phyloP scores from a whole-genome alignment of 2,329 filamentous ascomycete species.

The Neopestalotiopsis sp. region DNA sequence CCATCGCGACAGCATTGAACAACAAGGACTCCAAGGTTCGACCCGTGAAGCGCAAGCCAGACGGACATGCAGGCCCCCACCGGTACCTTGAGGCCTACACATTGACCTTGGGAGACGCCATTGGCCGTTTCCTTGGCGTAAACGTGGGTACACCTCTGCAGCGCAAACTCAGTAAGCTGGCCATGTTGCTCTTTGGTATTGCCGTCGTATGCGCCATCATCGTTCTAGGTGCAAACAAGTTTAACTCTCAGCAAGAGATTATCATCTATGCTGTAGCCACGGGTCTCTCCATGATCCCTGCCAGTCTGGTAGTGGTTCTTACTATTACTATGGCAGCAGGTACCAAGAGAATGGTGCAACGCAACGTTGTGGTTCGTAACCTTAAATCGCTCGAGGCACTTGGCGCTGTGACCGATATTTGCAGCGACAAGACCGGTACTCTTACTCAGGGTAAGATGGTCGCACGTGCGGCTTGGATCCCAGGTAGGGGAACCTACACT shows the following conservation, averaged over 20 bases:
- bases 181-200: constrained; percentile 68
- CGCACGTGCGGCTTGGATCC: constrained; percentile 64
- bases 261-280: constrained; percentile 67
- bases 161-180: constrained; percentile 70
- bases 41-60: constrained; percentile 54
- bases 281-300: constrained; percentile 65
- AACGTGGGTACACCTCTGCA: constrained; percentile 75
- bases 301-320: constrained; percentile 66
- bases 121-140: constrained; percentile 69
- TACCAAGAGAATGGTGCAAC: constrained; percentile 61
- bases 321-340: constrained; percentile 69
- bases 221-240: constrained; percentile 68
- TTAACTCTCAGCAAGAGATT: constrained; percentile 58
- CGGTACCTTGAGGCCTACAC: constrained; percentile 53
- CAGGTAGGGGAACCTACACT: constrained; percentile 60
- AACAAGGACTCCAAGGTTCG: constrained; percentile 58
- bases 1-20: constrained; percentile 65
- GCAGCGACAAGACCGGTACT: constrained; percentile 63
- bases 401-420: constrained; percentile 64
- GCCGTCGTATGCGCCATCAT: constrained; percentile 73
- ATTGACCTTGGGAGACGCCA: constrained; percentile 59
- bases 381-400: constrained; percentile 63
- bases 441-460: constrained; percentile 70
- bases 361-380: constrained; percentile 63
- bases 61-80: constrained; percentile 57